Evolutionary conservation across 768 basidiomycete genomes (phyloP).

Genomic region (Pleurotus citrinopileatus): DNA sequence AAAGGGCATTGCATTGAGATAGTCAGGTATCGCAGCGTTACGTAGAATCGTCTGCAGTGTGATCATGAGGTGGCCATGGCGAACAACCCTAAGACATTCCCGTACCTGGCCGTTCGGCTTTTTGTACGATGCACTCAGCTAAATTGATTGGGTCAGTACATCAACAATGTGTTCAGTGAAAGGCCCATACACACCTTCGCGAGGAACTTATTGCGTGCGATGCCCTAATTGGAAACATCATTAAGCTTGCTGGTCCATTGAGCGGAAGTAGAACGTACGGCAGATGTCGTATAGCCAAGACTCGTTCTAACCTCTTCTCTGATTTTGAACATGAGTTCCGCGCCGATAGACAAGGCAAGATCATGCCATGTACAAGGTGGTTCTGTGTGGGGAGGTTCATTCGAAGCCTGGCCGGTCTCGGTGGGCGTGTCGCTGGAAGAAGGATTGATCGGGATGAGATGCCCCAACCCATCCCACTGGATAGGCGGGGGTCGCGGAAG

Average conservation of each 20-base stretch:
- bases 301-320: slow-evolving; percentile 62
- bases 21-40: slow-evolving; percentile 78
- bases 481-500: slow-evolving; percentile 72
- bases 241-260: neutral
- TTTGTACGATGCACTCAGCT: slow-evolving; percentile 89
- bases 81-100: too few species aligned
- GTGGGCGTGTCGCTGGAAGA: slow-evolving; percentile 18
- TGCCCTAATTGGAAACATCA: slow-evolving; percentile 49
- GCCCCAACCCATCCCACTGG: slow-evolving; percentile 58
- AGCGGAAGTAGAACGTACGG: slow-evolving; percentile 46
- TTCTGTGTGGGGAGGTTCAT: slow-evolving; percentile 26
- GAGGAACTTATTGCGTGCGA: slow-evolving; percentile 91
- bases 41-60: slow-evolving; percentile 73
- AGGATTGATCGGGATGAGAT: slow-evolving; percentile 56
- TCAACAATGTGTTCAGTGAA: slow-evolving; percentile 6
- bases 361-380: slow-evolving; percentile 78
- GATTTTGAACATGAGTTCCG: slow-evolving; percentile 79
- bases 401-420: slow-evolving; percentile 8
- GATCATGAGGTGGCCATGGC: too few species aligned
- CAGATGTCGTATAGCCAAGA: slow-evolving; percentile 92
- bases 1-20: slow-evolving; percentile 82
- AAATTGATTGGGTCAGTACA: neutral
- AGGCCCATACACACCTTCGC: slow-evolving; percentile 63
- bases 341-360: slow-evolving; percentile 84
- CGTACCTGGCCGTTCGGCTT: slow-evolving; percentile 85